These are phyloP conservation scores for Mortierella alpina DNA, from an alignment of 192 early-diverging fungal genomes.

Conservation along the genomic window DNA sequence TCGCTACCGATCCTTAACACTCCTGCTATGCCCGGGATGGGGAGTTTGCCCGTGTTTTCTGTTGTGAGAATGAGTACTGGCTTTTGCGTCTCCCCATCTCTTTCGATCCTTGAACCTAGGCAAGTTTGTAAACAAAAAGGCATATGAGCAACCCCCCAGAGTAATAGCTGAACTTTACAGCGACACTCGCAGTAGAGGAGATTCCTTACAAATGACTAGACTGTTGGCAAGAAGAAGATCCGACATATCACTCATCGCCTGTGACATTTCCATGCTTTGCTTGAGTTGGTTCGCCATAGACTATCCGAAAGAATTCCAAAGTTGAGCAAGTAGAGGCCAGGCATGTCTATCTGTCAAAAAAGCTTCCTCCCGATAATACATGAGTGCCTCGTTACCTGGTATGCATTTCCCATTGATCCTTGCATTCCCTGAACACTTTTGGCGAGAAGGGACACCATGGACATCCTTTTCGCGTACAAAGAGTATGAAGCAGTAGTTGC, in stretches of 20 bases:
- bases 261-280: constrained; percentile 57
- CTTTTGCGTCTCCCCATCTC: constrained; percentile 7
- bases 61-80: constrained; percentile 23
- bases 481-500: not conserved
- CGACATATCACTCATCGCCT: constrained; percentile 55
- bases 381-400: constrained; percentile 17
- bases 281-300: constrained; percentile 49
- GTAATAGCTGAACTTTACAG: not conserved
- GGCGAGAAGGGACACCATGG: constrained; percentile 27
- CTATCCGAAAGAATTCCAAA: constrained; percentile 5
- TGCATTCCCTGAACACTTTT: constrained; percentile 41
- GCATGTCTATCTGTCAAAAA: not conserved
- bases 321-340: not conserved
- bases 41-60: constrained; percentile 40
- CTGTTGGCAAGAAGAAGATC: constrained; percentile 51
- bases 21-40: constrained; percentile 28
- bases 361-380: not conserved
- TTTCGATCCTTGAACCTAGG: constrained; percentile 33
- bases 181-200: not conserved
- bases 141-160: not conserved
- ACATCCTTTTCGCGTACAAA: constrained; percentile 11
- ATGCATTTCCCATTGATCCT: constrained; percentile 37
- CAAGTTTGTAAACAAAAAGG: not conserved
- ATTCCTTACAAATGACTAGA: constrained; percentile 43
- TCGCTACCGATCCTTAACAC: constrained; percentile 21